Evolutionary conservation across 345 rosid genomes (phyloP).

Genomic region (Barbarea vulgaris): DNA sequence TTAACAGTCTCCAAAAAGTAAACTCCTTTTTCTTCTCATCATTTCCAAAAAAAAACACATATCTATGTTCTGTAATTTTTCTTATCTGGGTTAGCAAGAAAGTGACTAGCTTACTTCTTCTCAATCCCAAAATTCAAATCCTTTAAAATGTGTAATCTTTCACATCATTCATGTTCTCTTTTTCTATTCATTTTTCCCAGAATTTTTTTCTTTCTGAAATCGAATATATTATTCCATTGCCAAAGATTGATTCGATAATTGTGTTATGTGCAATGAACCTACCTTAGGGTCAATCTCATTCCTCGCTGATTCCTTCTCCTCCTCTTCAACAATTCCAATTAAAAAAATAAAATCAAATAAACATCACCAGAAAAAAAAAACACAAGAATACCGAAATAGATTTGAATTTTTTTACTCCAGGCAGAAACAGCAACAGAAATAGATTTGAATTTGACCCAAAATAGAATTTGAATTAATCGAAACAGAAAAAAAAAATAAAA

Average conservation of each 20-base stretch:
- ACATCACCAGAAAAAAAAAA: neutral
- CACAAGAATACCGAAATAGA: conserved; percentile 6
- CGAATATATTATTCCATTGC: neutral
- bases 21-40: neutral
- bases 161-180: neutral
- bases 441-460: conserved; percentile 29
- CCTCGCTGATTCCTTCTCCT: conserved; percentile 49
- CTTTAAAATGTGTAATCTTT: no score
- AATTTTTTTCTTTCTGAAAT: neutral
- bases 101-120: conserved; percentile 20
- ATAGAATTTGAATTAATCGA: conserved; percentile 26
- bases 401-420: conserved; percentile 12
- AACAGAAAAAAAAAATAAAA: neutral
- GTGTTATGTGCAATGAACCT: neutral
- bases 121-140: neutral
- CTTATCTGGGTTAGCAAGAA: conserved; percentile 1
- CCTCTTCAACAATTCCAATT: conserved; percentile 46
- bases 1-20: neutral
- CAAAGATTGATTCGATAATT: neutral
- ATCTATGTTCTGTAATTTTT: neutral
- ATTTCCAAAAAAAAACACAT: neutral
- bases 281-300: conserved; percentile 58
- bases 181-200: neutral
- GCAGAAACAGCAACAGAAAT: conserved; percentile 22
- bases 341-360: neutral